Evolutionary conservation across 352 stramenopile genomes (phyloP).

Genomic region (Globisporangium acanthophoron): DNA sequence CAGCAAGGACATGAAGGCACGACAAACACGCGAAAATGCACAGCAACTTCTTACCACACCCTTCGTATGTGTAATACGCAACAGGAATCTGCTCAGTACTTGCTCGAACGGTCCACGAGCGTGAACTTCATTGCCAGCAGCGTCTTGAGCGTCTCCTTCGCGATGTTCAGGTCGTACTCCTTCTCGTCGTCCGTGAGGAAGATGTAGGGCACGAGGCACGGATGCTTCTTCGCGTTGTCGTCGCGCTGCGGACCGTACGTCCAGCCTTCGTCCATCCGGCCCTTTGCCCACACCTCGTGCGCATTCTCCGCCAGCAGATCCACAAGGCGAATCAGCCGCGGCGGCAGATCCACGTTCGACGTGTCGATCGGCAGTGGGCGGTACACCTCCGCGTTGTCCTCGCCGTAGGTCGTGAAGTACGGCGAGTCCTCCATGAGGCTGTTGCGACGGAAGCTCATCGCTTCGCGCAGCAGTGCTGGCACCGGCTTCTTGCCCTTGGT

Average conservation of each 20-base stretch:
- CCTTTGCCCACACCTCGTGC: constrained; percentile 85
- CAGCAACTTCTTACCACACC: neutral
- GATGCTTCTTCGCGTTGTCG: constrained; percentile 76
- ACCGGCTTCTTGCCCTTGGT: constrained; percentile 40
- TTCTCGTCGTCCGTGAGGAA: constrained; percentile 88
- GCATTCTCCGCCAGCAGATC: constrained; percentile 83
- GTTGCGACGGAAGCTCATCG: constrained; percentile 71
- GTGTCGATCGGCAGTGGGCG: constrained; percentile 76
- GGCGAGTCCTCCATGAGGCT: constrained; percentile 77
- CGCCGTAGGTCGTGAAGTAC: constrained; percentile 68
- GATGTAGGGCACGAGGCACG: constrained; percentile 83
- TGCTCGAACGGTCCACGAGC: constrained; percentile 63
- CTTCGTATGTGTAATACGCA: too few relatives aligned
- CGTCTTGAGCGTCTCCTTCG: constrained; percentile 85
- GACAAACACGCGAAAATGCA: neutral
- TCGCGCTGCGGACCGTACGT: constrained; percentile 78
- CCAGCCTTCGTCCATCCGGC: constrained; percentile 85
- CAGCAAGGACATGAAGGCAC: neutral
- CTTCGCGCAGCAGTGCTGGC: constrained; percentile 56
- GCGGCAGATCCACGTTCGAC: constrained; percentile 54
- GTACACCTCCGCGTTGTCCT: constrained; percentile 57
- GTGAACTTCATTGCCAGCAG: constrained; percentile 85
- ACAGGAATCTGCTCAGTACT: constrained; percentile 25
- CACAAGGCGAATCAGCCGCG: constrained; percentile 60
- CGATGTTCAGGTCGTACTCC: constrained; percentile 86